These are phyloP conservation scores for Ascochyta viciae-villosae DNA, from an alignment of 2,329 filamentous ascomycete genomes.

Conservation along the genomic window DNA sequence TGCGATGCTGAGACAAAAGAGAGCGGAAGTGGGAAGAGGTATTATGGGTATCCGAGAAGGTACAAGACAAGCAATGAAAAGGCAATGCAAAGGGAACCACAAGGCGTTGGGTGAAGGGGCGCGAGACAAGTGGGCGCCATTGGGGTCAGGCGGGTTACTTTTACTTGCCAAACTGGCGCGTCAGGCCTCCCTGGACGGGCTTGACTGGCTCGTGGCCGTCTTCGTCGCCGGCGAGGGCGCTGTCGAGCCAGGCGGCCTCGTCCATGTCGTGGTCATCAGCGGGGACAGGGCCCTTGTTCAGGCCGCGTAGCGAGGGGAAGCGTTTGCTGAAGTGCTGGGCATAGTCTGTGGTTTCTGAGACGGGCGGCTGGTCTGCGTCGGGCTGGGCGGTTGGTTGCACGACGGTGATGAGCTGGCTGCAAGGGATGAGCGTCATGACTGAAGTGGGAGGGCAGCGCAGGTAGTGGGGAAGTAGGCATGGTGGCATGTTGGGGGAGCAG, in stretches of 20 bases:
- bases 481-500: not conserved
- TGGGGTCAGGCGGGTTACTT: slow-evolving; percentile 10
- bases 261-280: slow-evolving; percentile 37
- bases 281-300: slow-evolving; percentile 33
- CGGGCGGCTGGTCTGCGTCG: slow-evolving; percentile 26
- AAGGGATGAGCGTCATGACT: slow-evolving; percentile 33
- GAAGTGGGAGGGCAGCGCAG: not conserved
- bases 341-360: slow-evolving; percentile 51
- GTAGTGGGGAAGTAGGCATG: not conserved
- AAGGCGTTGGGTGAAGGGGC: slow-evolving; percentile 16
- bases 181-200: slow-evolving; percentile 44
- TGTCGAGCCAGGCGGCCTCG: slow-evolving; percentile 45
- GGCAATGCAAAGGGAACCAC: slow-evolving; percentile 28
- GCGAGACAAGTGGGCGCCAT: not conserved
- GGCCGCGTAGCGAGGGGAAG: slow-evolving; percentile 42
- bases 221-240: slow-evolving; percentile 36
- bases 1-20: slow-evolving; percentile 11
- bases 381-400: slow-evolving; percentile 53
- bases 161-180: slow-evolving; percentile 47
- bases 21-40: slow-evolving; percentile 16
- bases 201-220: slow-evolving; percentile 42
- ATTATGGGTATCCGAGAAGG: slow-evolving; percentile 40
- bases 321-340: slow-evolving; percentile 52
- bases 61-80: slow-evolving; percentile 38
- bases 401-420: slow-evolving; percentile 59